Percentiles rank a stretch among this genome's conserved stretches.
These are phyloP conservation scores for Claviceps arundinis DNA, from an alignment of 2,329 filamentous ascomycete genomes.

Conservation along the genomic window DNA sequence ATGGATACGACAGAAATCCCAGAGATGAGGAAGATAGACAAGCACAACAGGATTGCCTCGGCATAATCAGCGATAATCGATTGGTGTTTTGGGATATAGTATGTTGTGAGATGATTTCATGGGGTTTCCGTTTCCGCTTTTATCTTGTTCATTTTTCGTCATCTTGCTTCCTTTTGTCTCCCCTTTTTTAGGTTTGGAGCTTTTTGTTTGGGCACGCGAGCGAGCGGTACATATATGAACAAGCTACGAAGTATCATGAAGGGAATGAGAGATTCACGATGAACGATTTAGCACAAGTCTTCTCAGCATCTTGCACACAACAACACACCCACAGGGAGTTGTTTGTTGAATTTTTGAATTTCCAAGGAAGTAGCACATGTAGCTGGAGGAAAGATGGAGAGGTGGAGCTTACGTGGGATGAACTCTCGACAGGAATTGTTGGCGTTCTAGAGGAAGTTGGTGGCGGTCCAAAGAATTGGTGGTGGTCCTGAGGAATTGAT, in stretches of 20 bases:
- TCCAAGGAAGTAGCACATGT: too few species aligned
- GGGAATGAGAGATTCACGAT: not conserved
- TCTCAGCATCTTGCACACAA: too few species aligned
- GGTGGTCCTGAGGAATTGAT: too few species aligned
- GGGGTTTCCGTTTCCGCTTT: too few species aligned
- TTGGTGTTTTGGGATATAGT: not conserved
- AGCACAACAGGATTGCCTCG: conserved; percentile 1
- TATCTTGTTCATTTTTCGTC: too few species aligned
- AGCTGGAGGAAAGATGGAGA: too few species aligned
- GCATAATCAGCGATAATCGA: not conserved
- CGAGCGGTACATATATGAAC: not conserved
- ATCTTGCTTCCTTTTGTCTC: not conserved
- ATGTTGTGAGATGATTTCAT: not conserved
- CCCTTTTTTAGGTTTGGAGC: not conserved
- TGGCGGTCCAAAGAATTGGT: too few species aligned
- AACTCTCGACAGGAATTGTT: too few species aligned
- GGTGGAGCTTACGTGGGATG: too few species aligned
- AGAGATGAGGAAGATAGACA: conserved; percentile 1
- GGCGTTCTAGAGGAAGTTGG: too few species aligned
- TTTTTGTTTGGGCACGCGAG: not conserved
- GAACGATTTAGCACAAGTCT: too few species aligned
- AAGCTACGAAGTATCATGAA: not conserved
- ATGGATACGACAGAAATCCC: conserved; percentile 11
- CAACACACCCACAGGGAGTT: not conserved
- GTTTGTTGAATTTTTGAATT: not conserved